A percentile compares a stretch with the other conserved stretches of the same genome.
phyloP scores from a whole-genome alignment of 345 rosid genomes.

The Erysimum cheiranthoides region DNA sequence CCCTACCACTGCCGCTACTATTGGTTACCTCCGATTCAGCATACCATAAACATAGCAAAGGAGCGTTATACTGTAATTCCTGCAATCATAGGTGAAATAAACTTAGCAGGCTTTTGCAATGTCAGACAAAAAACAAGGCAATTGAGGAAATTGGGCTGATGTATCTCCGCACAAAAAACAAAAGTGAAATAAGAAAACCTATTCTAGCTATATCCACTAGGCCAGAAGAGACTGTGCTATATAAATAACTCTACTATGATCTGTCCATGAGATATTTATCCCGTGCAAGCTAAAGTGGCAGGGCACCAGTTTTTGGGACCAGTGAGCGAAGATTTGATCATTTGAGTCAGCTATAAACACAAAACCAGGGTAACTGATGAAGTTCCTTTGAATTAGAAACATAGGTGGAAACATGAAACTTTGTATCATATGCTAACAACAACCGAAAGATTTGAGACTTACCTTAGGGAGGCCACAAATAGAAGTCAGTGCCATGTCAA shows the following conservation, averaged over 20 bases:
- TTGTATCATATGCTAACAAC: constrained; percentile 20
- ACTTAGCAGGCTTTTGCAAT: constrained; percentile 32
- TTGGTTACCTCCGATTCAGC: constrained; percentile 78
- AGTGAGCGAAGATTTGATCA: not conserved
- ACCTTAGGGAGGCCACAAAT: constrained; percentile 76
- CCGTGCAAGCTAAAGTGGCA: not conserved
- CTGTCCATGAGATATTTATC: constrained; percentile 14
- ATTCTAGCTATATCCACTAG: constrained; percentile 28
- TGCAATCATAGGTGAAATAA: constrained; percentile 44
- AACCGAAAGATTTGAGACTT: constrained; percentile 39
- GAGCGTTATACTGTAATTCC: constrained; percentile 70
- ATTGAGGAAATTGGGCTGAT: constrained; percentile 1
- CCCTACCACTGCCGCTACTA: constrained; percentile 43
- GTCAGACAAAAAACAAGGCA: not conserved
- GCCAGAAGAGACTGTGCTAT: constrained; percentile 10
- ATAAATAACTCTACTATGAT: constrained; percentile 12
- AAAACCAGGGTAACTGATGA: constrained; percentile 17
- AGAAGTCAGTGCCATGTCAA: constrained; percentile 93
- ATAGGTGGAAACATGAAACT: constrained; percentile 19
- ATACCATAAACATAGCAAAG: constrained; percentile 85
- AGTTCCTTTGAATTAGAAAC: constrained; percentile 10
- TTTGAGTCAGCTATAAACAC: constrained; percentile 19
- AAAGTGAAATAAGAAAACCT: constrained; percentile 14
- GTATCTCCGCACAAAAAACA: constrained; percentile 9
- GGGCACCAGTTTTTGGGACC: constrained; percentile 16